Evolutionary conservation across 306 rosid species (phyloP).

Genomic region (Castanea sativa): DNA sequence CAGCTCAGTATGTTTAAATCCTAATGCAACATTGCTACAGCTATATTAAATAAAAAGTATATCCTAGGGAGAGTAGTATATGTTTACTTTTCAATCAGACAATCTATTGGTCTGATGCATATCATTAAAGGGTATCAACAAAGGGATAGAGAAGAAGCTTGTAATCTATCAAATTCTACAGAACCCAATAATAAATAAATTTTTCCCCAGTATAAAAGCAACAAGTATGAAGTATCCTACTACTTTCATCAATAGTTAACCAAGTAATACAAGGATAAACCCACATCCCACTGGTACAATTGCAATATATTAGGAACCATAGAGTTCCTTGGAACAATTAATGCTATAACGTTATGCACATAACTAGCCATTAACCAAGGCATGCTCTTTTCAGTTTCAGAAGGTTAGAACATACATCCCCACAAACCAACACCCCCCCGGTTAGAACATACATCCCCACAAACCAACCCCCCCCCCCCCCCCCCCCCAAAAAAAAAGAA

Average conservation of each 20-base stretch:
- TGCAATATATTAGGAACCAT: neutral
- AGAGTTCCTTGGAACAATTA: neutral
- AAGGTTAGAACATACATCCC: neutral
- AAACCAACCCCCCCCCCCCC: too few species aligned
- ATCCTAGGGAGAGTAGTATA: neutral
- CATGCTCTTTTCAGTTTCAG: slow-evolving; percentile 4
- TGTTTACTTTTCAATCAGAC: neutral
- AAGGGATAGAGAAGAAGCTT: neutral
- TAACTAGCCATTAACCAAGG: neutral
- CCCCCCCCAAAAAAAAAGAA: neutral
- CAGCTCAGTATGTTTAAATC: neutral
- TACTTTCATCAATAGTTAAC: neutral
- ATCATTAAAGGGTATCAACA: neutral
- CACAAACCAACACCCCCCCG: too few species aligned
- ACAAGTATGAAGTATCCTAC: neutral
- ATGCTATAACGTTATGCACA: slow-evolving; percentile 8
- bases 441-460: too few species aligned
- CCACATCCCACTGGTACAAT: neutral
- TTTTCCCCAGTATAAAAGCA: neutral
- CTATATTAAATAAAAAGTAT: neutral
- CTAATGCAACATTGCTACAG: neutral
- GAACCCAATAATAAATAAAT: neutral
- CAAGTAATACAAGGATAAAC: neutral
- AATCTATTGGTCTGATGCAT: neutral
- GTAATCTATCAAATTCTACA: neutral